Base-by-base conservation (phyloP, 805 yeast genomes). In the Metschnikowia cerradonensis region DNA sequence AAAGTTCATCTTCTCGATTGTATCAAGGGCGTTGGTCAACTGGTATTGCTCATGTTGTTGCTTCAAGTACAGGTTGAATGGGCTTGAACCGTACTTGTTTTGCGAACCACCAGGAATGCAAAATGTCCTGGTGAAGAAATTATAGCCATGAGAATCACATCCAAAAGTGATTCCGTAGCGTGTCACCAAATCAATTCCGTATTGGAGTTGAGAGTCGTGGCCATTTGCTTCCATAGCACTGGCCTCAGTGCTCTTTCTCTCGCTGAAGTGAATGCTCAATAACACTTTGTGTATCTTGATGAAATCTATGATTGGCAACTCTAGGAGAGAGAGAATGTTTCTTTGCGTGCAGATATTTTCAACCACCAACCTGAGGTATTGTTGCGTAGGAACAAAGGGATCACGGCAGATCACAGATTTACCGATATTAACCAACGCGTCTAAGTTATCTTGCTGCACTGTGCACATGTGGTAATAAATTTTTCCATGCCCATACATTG, bases 401-500 rank as follows among this genome's bases (percentile, higher is more conserved):
- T 88, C 94, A 52, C 86, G 80, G 60, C 92, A 87, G 51, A 83
- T 79, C 8, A 87, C 91, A 41, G 88, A 79, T 65, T 86, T 87
- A 10, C 94, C 94, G 19, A 88, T 78, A 58, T 86, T 85, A 48
- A 84, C 90, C 56, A 88, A 77, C 1, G 94, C 92, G 67, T 86
- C 90, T 52, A 88, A 68, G 54, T 81, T 79, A 64, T 82, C 85
- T 62, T 83, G 86, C 64, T 88, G 92, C 3, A 89, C 96, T 0
- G 95, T 88, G 43, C 94, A 88, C 79, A 86, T 84, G 64, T 89
- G 96, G 60, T 89, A 89, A 60, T 88, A 89, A 17, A 88, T 78
- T 64, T 90, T 87, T 2, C 96, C 96, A 60, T 85, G 90, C 2
- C 94, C 91, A 61, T 83, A 88, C 55, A 84, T 82, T 14, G 86